These are phyloP conservation scores for Colletotrichum musae DNA, from an alignment of 2,329 filamentous ascomycete species.

Conservation along the genomic window DNA sequence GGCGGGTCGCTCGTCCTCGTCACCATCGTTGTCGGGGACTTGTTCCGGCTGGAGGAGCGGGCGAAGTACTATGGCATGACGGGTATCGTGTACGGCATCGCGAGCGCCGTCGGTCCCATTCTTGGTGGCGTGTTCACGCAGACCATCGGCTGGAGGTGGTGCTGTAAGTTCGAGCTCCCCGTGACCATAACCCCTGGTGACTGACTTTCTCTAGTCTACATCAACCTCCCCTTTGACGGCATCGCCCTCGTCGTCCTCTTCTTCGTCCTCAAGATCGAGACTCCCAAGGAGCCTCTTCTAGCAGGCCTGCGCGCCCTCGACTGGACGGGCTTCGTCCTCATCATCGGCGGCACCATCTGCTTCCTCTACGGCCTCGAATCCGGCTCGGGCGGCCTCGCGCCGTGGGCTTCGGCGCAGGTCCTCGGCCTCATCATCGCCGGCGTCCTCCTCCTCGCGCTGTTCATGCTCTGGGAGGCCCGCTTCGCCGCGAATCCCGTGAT, in stretches of 20 bases:
- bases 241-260: constrained; percentile 54
- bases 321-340: constrained; percentile 65
- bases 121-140: constrained; percentile 71
- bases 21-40: constrained; percentile 54
- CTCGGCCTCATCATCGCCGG: constrained; percentile 68
- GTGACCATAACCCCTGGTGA: too few species aligned
- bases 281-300: constrained; percentile 67
- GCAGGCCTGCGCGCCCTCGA: constrained; percentile 67
- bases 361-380: constrained; percentile 74
- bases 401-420: constrained; percentile 67
- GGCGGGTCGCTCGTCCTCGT: constrained; percentile 54
- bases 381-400: constrained; percentile 64
- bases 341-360: constrained; percentile 71
- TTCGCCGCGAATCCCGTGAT: constrained; percentile 71
- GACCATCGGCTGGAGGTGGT: constrained; percentile 70
- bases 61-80: constrained; percentile 68
- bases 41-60: constrained; percentile 52
- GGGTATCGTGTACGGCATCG: constrained; percentile 69
- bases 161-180: constrained; percentile 55
- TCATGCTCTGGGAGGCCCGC: constrained; percentile 68
- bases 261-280: constrained; percentile 65
- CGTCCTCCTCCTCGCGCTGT: constrained; percentile 53
- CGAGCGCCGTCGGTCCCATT: constrained; percentile 68
- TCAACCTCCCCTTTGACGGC: constrained; percentile 60
- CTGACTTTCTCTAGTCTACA: constrained; percentile 49